phyloP scores from a whole-genome alignment of 1,284 basidiomycete species.

The Exobasidium rhododendri region DNA sequence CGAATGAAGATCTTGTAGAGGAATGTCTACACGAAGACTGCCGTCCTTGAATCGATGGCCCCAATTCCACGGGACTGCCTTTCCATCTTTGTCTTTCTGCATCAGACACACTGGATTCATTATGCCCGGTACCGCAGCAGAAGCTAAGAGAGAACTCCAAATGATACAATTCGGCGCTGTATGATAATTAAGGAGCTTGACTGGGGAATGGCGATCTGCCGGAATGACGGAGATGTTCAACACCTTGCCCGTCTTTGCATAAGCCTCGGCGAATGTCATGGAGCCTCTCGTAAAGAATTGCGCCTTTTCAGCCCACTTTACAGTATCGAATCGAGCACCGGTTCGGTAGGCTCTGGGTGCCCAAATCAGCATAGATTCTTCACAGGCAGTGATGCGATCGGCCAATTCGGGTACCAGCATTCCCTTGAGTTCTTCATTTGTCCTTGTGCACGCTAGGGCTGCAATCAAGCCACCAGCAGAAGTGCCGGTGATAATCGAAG shows the following conservation, averaged over 20 bases:
- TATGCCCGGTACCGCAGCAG: constrained; percentile 51
- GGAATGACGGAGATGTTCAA: constrained; percentile 94
- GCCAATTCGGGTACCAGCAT: constrained; percentile 62
- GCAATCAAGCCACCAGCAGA: constrained; percentile 78
- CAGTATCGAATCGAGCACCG: constrained; percentile 87
- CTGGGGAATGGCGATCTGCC: constrained; percentile 82
- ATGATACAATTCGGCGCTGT: constrained; percentile 82
- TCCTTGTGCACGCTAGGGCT: constrained; percentile 77
- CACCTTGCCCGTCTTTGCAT: constrained; percentile 79
- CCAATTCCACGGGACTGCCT: constrained; percentile 87
- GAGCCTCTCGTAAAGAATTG: constrained; percentile 90
- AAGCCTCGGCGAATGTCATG: constrained; percentile 93
- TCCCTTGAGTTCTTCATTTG: constrained; percentile 77
- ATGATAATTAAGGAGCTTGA: constrained; percentile 90
- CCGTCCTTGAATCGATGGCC: constrained; percentile 60
- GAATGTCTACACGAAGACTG: constrained; percentile 73
- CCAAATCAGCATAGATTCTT: constrained; percentile 69
- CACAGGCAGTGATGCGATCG: constrained; percentile 82
- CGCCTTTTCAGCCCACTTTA: constrained; percentile 73
- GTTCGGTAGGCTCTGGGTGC: constrained; percentile 75
- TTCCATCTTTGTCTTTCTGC: constrained; percentile 80
- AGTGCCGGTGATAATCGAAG: constrained; percentile 82
- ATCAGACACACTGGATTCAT: constrained; percentile 72
- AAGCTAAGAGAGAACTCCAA: constrained; percentile 58
- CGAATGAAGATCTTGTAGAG: constrained; percentile 77